Evolutionary conservation across 225 moss, liverwort and hornwort genomes (phyloP).

Genomic region (Thuidium tamariscinum): DNA sequence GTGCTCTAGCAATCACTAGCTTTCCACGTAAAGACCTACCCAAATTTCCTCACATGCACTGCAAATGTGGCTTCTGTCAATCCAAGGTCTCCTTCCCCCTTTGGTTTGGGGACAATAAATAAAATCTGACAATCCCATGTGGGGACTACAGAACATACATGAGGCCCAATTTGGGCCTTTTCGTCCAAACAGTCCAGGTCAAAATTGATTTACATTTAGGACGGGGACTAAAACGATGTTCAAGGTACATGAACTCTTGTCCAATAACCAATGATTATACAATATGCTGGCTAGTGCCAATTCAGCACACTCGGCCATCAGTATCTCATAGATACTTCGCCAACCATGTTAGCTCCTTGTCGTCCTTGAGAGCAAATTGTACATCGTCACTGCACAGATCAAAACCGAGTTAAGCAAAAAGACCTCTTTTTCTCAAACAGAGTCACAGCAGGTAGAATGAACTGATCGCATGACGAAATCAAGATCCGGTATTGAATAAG

Average conservation of each 20-base stretch:
- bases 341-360: constrained; percentile 67
- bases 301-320: neutral
- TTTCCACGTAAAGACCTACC: neutral
- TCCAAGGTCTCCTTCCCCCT: neutral
- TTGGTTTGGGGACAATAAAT: neutral
- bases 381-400: constrained; percentile 72
- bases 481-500: neutral
- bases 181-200: neutral
- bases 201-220: constrained; percentile 1
- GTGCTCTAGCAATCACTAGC: too few relatives aligned
- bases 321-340: constrained; percentile 53
- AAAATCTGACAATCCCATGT: neutral
- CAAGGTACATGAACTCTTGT: neutral
- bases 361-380: constrained; percentile 70
- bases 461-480: neutral
- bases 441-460: neutral
- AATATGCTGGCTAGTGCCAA: neutral
- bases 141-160: neutral
- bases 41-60: neutral
- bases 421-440: neutral
- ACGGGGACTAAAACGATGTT: neutral
- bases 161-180: neutral
- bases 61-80: neutral
- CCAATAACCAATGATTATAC: neutral
- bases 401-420: neutral